Evolutionary conservation across 1,284 basidiomycete species (phyloP).

Genomic region (Acaromyces ingoldii): DNA sequence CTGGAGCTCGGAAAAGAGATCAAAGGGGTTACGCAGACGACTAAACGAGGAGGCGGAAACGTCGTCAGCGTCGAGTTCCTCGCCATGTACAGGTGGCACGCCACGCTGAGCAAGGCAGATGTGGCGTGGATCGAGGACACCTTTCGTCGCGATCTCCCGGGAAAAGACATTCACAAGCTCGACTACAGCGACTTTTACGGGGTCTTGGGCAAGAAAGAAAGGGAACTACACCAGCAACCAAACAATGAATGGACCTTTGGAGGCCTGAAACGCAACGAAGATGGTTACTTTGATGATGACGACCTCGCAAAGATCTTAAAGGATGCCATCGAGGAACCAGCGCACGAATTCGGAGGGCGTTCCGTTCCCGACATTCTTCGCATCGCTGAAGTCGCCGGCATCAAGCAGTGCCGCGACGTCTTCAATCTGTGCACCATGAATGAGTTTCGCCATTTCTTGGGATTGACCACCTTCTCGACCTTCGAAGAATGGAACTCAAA

Average conservation of each 20-base stretch:
- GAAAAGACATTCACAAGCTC: conserved; percentile 52
- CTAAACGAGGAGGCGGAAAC: conserved; percentile 35
- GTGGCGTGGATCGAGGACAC: conserved; percentile 37
- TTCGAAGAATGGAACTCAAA: conserved; percentile 77
- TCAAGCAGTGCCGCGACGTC: conserved; percentile 64
- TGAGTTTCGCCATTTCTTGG: conserved; percentile 64
- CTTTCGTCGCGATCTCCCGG: conserved; percentile 19
- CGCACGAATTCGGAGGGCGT: conserved; percentile 71
- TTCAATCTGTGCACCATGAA: conserved; percentile 81
- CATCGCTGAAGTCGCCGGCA: conserved; percentile 74
- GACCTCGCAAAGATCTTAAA: conserved; percentile 60
- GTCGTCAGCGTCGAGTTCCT: conserved; percentile 28
- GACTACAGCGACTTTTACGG: conserved; percentile 62
- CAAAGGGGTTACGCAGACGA: conserved; percentile 19
- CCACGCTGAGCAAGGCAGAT: conserved; percentile 30
- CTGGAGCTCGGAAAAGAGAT: conserved; percentile 32
- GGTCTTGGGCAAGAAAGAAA: conserved; percentile 44
- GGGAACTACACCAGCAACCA: conserved; percentile 28
- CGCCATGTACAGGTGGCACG: conserved; percentile 32
- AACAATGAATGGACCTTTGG: conserved; percentile 58
- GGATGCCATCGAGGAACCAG: conserved; percentile 59
- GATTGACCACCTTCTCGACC: conserved; percentile 24
- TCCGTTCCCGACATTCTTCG: conserved; percentile 70
- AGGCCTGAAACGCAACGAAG: conserved; percentile 62
- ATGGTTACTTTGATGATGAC: conserved; percentile 66